A percentile compares a stretch with the other conserved stretches of the same genome.
Conservation (phyloP, 305 asterid genomes). For the Galium porrigens region DNA sequence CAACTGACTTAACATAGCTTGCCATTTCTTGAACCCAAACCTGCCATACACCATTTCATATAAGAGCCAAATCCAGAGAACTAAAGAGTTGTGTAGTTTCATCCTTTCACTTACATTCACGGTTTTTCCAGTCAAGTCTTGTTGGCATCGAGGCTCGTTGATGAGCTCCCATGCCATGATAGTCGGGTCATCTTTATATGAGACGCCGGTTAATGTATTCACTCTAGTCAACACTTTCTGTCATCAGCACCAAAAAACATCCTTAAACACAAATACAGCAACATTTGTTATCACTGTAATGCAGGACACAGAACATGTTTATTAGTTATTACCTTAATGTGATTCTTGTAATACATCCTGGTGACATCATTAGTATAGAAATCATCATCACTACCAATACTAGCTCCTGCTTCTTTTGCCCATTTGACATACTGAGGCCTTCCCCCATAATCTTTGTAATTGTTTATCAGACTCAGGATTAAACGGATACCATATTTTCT, state of each 20-base stretch:
- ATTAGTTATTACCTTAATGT: constrained; percentile 22
- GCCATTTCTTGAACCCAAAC: constrained; percentile 50
- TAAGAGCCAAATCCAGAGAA: not conserved
- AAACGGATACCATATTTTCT: constrained; percentile 36
- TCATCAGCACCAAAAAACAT: not conserved
- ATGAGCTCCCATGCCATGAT: constrained; percentile 58
- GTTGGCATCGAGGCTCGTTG: constrained; percentile 41
- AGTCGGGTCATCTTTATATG: constrained; percentile 37
- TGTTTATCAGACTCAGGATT: constrained; percentile 52
- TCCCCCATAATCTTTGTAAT: constrained; percentile 61
- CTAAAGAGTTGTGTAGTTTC: not conserved
- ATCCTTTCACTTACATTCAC: constrained; percentile 21
- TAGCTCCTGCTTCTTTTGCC: constrained; percentile 47
- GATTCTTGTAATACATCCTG: constrained; percentile 34
- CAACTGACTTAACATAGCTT: constrained; percentile 31
- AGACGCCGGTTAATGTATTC: constrained; percentile 27
- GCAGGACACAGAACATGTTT: not conserved
- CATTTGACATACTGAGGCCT: constrained; percentile 38
- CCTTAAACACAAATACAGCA: not conserved
- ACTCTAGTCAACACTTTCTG: constrained; percentile 34
- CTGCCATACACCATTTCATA: constrained; percentile 15
- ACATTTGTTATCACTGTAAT: no score
- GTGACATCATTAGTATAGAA: constrained; percentile 30
- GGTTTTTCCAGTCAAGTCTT: constrained; percentile 30
- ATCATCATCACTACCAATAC: constrained; percentile 30